Evolutionary conservation across 2,329 filamentous ascomycete species (phyloP), one percentile per base, ranked within the genome.

Genomic region (Corynespora cassiicola): DNA sequence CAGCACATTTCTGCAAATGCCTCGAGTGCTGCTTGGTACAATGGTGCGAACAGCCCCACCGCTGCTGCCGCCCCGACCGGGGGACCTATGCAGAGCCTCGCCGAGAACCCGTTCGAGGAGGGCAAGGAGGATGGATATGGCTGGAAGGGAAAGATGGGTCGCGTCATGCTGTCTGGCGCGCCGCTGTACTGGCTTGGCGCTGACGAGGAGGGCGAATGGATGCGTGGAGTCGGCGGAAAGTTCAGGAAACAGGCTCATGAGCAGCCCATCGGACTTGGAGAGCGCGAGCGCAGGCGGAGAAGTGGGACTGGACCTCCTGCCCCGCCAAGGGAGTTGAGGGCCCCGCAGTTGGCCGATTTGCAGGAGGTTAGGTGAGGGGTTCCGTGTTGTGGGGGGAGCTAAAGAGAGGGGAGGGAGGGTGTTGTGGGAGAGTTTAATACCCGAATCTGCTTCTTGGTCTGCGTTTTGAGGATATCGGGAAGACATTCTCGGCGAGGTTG

Each of bases 141-240:
- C 12, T 90, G 87, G 81, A 80, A 79, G 65, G 91, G 90, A 21
- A 84, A 82, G 56, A 60, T 95, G 8, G 91, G 90, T n/a, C 79
- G 91, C 34, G 62, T 80, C 20, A 88, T 96, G 87, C 77, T 95
- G 18, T 78, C 78, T 7, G 75, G 89, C 16, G 87, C 87, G 24
- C 81, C 80, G 50, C 78, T 77, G 40, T 96, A 95, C 72, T 96
- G 91, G 90, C 74, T 95, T 11, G 87, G 87, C 45, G 81, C 81
- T 34, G 72, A 81, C 39, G 81, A 76, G 43, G 75, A 80, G 41
- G 68, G 84, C 31, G 82, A 84, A 44, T 94, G 88, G 88, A 79
- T 85, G 58, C 76, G 79, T 30, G 79, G 77, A 7, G 74, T 84
- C 51, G 76, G 78, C 47, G 79, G 80, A 44, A 81, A 83, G 58